phyloP scores from a whole-genome alignment of 164 flowering plant genomes.

The Annona cherimola region DNA sequence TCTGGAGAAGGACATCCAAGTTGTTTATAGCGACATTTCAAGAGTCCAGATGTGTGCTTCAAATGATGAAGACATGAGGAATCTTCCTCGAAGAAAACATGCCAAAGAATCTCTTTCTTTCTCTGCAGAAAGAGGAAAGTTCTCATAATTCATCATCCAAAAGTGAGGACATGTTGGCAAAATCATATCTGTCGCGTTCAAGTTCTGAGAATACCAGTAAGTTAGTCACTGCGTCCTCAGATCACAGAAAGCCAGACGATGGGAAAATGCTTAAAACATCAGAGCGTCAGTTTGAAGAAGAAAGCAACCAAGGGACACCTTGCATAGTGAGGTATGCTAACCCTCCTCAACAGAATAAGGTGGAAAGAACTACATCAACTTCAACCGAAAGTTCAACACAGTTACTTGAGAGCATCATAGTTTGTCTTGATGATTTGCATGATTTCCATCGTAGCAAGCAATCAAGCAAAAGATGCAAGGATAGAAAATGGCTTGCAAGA shows the following conservation, averaged over 20 bases:
- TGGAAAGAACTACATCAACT: conserved; percentile 12
- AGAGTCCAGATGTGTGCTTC: conserved; percentile 8
- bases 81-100: not conserved
- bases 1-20: not conserved
- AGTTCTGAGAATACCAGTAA: conserved; percentile 6
- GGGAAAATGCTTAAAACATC: not conserved
- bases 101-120: not conserved
- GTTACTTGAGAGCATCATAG: conserved; percentile 27
- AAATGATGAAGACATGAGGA: conserved; percentile 3
- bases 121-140: conserved; percentile 9
- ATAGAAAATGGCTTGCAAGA: conserved; percentile 45
- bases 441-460: conserved; percentile 33
- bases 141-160: conserved; percentile 8
- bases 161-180: not conserved
- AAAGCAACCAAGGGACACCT: not conserved
- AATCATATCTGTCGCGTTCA: not conserved
- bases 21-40: conserved; percentile 2
- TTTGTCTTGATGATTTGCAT: conserved; percentile 54
- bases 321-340: not conserved
- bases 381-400: conserved; percentile 35
- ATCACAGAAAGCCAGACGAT: conserved; percentile 1
- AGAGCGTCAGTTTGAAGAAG: not conserved
- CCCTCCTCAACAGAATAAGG: conserved; percentile 5
- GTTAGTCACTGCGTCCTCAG: conserved; percentile 7
- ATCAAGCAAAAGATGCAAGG: conserved; percentile 30